These are phyloP conservation scores for Xerocomellus intermedius DNA, from an alignment of 768 basidiomycete species.

Conservation along the genomic window DNA sequence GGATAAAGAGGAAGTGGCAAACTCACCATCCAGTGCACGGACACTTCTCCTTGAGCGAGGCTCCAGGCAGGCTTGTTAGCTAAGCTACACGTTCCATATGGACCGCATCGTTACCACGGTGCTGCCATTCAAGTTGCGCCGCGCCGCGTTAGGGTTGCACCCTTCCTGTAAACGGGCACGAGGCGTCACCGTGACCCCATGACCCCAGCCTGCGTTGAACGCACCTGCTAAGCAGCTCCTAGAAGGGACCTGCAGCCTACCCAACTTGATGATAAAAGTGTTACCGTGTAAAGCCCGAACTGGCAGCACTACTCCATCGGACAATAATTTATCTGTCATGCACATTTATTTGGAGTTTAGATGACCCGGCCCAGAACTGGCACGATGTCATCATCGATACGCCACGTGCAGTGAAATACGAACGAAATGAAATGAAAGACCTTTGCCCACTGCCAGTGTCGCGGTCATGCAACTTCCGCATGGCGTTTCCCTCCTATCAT, in stretches of 20 bases:
- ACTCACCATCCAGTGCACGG: neutral
- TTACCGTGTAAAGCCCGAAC: no score
- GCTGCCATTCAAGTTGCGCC: neutral
- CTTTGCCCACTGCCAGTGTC: neutral
- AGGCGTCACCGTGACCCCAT: constrained; percentile 1
- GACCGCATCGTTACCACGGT: constrained; percentile 2
- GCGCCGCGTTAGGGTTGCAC: neutral
- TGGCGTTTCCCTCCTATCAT: no score
- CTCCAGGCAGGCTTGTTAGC: constrained; percentile 12
- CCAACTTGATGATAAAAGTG: neutral
- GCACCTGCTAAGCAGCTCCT: neutral
- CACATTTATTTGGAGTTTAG: no score
- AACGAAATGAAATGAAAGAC: neutral
- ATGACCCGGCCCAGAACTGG: no score
- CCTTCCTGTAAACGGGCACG: constrained; percentile 1
- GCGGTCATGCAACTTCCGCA: no score
- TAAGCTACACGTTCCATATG: constrained; percentile 15
- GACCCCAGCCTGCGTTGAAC: neutral
- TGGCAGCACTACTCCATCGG: neutral
- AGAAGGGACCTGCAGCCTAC: neutral
- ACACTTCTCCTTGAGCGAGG: neutral
- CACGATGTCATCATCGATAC: neutral
- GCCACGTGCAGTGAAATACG: neutral
- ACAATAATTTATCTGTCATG: neutral
- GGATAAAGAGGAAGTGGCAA: no score